phyloP scores from a whole-genome alignment of 306 rosid species.

The Luffa acutangula region DNA sequence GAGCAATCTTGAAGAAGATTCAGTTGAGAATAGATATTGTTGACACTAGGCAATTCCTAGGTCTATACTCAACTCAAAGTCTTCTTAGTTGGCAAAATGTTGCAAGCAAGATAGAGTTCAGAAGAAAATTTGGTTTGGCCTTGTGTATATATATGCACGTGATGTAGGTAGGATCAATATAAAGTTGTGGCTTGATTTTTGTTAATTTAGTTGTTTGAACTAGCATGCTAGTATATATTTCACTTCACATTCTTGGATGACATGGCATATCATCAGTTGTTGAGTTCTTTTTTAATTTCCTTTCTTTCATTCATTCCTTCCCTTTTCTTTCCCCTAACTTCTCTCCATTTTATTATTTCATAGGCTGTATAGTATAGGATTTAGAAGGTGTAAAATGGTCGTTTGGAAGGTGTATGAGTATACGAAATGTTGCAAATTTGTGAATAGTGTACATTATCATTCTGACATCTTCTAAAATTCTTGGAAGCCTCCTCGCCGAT shows the following conservation, averaged over 20 bases:
- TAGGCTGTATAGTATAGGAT: not conserved
- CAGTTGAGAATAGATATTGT: not conserved
- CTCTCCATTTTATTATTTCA: not conserved
- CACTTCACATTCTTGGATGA: not conserved
- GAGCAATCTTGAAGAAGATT: not conserved
- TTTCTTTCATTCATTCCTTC: not conserved
- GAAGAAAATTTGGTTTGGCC: not conserved
- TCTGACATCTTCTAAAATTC: constrained; percentile 17
- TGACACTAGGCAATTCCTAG: not conserved
- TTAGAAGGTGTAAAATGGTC: not conserved
- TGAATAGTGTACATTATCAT: not conserved
- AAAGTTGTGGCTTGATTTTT: not conserved
- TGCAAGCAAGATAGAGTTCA: not conserved
- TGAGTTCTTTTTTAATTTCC: not conserved
- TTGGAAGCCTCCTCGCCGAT: constrained; percentile 65
- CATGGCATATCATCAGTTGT: not conserved
- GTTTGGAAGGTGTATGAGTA: not conserved
- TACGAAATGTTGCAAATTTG: not conserved
- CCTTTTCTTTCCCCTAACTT: not conserved
- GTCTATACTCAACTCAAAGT: not conserved
- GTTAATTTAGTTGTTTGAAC: not conserved
- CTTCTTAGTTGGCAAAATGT: not conserved
- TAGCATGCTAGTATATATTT: not conserved
- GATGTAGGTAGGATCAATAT: not conserved
- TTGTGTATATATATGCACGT: not conserved